phyloP scores from a whole-genome alignment of 2,329 filamentous ascomycete species.

The Cercospora nicotianae region DNA sequence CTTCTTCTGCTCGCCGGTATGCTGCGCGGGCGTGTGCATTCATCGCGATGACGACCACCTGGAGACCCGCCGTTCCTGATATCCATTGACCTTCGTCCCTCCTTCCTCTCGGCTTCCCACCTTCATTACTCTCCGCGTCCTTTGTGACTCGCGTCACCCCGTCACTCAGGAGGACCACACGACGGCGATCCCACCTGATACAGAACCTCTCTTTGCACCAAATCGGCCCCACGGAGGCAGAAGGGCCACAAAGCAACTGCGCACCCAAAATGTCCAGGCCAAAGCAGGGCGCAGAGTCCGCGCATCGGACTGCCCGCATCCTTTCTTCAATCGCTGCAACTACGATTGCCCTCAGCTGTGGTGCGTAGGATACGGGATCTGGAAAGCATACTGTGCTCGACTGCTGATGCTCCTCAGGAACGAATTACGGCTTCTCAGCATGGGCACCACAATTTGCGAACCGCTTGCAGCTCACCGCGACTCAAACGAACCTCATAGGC shows the following conservation, averaged over 20 bases:
- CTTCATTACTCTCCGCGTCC: neutral
- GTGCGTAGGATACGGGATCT: slow-evolving; percentile 61
- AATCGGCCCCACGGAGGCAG: neutral
- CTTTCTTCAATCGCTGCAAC: slow-evolving; percentile 84
- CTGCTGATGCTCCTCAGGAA: slow-evolving; percentile 65
- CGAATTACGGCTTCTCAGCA: slow-evolving; percentile 93
- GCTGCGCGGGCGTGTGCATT: neutral
- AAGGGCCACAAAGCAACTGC: neutral
- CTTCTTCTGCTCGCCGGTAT: neutral
- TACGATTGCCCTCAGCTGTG: slow-evolving; percentile 80
- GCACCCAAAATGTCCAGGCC: neutral
- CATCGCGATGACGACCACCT: neutral
- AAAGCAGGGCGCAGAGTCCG: slow-evolving; percentile 41
- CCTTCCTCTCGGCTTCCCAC: neutral
- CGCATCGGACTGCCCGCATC: slow-evolving; percentile 65
- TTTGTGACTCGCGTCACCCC: neutral
- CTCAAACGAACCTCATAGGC: slow-evolving; percentile 82
- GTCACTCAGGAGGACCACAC: neutral
- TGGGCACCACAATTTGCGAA: slow-evolving; percentile 96
- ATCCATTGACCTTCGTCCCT: neutral
- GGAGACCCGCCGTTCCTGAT: neutral
- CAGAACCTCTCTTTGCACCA: neutral
- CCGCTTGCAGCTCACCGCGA: slow-evolving; percentile 82
- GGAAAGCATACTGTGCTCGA: slow-evolving; percentile 51
- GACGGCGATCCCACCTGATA: neutral